Evolutionary conservation across 352 stramenopile genomes (phyloP).

Genomic region (Phytophthora fragariae): DNA sequence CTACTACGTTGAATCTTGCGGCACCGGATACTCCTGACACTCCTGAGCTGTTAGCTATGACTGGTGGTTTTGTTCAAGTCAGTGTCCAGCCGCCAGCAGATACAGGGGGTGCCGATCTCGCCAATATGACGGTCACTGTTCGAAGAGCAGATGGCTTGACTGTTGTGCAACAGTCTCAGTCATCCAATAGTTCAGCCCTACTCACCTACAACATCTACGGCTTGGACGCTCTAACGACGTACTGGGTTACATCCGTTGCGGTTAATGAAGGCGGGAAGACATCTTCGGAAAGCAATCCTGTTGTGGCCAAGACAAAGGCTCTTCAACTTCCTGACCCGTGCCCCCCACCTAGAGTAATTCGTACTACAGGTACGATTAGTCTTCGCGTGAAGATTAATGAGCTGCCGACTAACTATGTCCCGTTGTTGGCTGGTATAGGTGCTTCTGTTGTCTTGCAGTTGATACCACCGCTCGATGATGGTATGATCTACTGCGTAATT

Average conservation of each 20-base stretch:
- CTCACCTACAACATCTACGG: conserved; percentile 39
- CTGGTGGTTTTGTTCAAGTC: conserved; percentile 30
- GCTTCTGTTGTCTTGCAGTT: conserved; percentile 54
- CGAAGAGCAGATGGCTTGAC: conserved; percentile 17
- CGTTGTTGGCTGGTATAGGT: conserved; percentile 26
- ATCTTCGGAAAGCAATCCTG: conserved; percentile 23
- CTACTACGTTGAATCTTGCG: conserved; percentile 33
- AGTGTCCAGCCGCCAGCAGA: conserved; percentile 35
- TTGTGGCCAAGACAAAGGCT: conserved; percentile 30
- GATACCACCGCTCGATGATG: conserved; percentile 50
- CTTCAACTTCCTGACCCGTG: conserved; percentile 48
- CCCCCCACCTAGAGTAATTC: conserved; percentile 49
- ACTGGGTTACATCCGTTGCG: conserved; percentile 43
- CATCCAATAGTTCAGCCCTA: conserved; percentile 15
- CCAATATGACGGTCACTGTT: conserved; percentile 37
- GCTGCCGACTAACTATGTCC: not conserved
- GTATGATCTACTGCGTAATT: conserved; percentile 18
- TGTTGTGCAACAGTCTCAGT: conserved; percentile 14
- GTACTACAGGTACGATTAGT: conserved; percentile 45
- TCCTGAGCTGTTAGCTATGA: conserved; percentile 22
- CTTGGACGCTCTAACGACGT: conserved; percentile 46
- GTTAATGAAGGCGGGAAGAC: conserved; percentile 30
- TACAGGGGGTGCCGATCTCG: conserved; percentile 45
- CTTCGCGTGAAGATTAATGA: not conserved
- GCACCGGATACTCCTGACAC: conserved; percentile 14